Evolutionary conservation across 2,329 filamentous ascomycete genomes (phyloP).

Genomic region (Monilinia fructicola): DNA sequence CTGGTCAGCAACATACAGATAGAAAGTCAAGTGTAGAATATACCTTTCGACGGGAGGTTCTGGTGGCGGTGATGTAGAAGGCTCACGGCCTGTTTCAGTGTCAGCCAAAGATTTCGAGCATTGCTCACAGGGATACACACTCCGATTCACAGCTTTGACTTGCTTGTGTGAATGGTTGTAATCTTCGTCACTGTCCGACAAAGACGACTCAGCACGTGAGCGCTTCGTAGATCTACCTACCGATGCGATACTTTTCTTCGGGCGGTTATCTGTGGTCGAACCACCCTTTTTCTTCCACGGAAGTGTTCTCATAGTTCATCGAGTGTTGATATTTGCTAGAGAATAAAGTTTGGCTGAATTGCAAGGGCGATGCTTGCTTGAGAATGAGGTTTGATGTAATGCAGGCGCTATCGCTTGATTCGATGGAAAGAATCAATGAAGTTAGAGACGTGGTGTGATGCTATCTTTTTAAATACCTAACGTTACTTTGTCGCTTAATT

Average conservation of each 20-base stretch:
- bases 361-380: neutral
- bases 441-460: neutral
- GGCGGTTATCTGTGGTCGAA: conserved; percentile 18
- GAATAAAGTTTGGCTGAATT: neutral
- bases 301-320: conserved; percentile 34
- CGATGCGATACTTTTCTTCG: conserved; percentile 17
- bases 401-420: neutral
- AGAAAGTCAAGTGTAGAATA: neutral
- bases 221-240: conserved; percentile 26
- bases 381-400: neutral
- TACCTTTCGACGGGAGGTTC: conserved; percentile 51
- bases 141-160: neutral
- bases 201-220: conserved; percentile 20
- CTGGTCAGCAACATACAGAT: neutral
- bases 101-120: neutral
- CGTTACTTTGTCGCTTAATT: neutral
- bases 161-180: neutral
- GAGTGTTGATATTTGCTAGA: neutral
- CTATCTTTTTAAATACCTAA: neutral
- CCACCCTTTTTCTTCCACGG: conserved; percentile 32
- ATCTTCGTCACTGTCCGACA: conserved; percentile 8
- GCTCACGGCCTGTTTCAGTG: conserved; percentile 38
- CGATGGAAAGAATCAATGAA: neutral
- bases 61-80: conserved; percentile 54
- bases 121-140: neutral